A percentile compares a stretch with the other conserved stretches of the same genome.
Conservation (phyloP, 1,139 yeast species). For the Kluyveromyces marxianus region DNA sequence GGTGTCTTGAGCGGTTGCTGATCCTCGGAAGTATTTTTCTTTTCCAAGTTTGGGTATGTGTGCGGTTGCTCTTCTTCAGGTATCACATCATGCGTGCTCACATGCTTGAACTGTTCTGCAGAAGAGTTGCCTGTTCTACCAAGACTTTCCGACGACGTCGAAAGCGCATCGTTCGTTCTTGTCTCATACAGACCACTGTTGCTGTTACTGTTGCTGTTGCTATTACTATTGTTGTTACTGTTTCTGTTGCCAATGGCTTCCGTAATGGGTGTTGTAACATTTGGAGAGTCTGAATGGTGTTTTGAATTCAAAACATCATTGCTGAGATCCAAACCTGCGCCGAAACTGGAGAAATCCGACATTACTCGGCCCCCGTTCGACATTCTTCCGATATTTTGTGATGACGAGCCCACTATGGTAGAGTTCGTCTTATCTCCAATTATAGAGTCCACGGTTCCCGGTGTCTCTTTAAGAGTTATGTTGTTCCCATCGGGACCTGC, state of each 20-base stretch:
- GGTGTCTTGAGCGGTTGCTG: constrained; percentile 1
- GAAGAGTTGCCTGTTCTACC: constrained; percentile 1
- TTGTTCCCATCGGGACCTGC: background rate
- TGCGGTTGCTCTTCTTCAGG: constrained; percentile 1
- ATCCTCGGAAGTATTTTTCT: background rate
- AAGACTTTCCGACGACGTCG: constrained; percentile 11
- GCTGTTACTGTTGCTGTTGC: no score
- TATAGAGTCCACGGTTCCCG: constrained; percentile 9
- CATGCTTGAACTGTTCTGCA: constrained; percentile 1
- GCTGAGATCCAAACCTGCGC: background rate
- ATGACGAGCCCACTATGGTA: constrained; percentile 20
- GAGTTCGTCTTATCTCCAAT: constrained; percentile 21
- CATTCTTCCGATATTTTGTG: constrained; percentile 6
- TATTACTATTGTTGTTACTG: no score
- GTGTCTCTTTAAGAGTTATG: constrained; percentile 1
- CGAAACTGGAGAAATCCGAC: constrained; percentile 2
- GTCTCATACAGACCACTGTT: constrained; percentile 9
- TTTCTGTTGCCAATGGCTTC: background rate
- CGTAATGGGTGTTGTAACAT: background rate
- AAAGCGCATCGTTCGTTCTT: constrained; percentile 6
- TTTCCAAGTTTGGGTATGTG: no score
- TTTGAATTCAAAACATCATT: background rate
- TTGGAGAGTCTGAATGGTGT: background rate
- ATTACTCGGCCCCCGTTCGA: constrained; percentile 5
- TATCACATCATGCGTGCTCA: background rate